phyloP scores from a whole-genome alignment of 192 early-diverging fungal genomes.

The Allomyces javanicus region DNA sequence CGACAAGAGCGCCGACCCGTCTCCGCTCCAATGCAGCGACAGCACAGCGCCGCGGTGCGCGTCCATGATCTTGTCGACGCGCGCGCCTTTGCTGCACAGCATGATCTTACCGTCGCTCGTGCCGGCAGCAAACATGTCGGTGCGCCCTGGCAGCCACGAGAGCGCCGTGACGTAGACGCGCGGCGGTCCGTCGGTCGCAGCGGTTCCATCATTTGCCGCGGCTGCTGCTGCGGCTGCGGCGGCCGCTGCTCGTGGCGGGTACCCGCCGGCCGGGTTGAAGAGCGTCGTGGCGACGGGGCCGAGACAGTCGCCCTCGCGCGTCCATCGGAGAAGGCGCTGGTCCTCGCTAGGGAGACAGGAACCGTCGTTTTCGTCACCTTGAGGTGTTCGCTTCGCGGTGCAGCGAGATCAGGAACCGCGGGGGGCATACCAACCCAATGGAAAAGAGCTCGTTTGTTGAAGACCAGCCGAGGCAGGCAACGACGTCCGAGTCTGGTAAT shows the following conservation, averaged over 20 bases:
- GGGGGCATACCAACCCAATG: conserved; percentile 16
- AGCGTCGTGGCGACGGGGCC: conserved; percentile 12
- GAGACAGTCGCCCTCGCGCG: conserved; percentile 28
- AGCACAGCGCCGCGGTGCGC: conserved; percentile 33
- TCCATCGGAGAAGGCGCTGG: conserved; percentile 24
- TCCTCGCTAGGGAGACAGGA: conserved; percentile 17
- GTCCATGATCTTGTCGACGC: conserved; percentile 33
- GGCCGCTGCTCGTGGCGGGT: no score
- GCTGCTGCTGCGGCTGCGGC: conserved; percentile 6
- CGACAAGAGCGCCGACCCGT: conserved; percentile 21
- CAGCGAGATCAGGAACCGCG: background rate
- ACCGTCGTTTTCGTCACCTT: conserved; percentile 1
- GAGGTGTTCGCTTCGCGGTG: background rate
- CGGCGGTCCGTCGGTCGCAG: background rate
- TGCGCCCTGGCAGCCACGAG: background rate
- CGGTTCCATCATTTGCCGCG: background rate
- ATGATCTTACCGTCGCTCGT: conserved; percentile 23
- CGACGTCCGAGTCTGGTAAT: conserved; percentile 23
- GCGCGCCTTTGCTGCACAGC: conserved; percentile 23
- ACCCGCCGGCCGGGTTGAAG: conserved; percentile 2
- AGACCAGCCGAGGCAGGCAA: conserved; percentile 32
- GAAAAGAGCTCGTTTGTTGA: conserved; percentile 35
- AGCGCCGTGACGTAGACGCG: conserved; percentile 4
- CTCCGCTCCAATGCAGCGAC: conserved; percentile 29
- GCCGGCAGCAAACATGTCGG: background rate